Percentiles rank a stretch among this genome's conserved stretches.
Conservation (phyloP, 768 basidiomycete species). For the Sporobolomyces phaffii region DNA sequence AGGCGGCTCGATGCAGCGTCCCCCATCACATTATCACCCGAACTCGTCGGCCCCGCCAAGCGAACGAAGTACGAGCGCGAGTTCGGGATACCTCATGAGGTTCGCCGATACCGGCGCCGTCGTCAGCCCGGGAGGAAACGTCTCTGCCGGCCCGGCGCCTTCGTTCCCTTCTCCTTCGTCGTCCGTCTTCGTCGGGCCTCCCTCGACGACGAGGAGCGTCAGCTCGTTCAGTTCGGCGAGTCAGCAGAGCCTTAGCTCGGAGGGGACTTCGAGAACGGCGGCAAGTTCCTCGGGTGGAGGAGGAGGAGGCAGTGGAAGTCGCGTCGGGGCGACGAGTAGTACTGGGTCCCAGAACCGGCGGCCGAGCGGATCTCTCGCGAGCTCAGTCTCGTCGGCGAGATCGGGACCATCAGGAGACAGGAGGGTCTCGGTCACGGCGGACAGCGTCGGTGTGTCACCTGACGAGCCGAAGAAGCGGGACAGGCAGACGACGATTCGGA, state of each 20-base stretch:
- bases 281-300: conserved; percentile 9
- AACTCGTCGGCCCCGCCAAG: background rate
- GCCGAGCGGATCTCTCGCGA: conserved; percentile 3
- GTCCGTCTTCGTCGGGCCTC: background rate
- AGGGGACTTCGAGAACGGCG: conserved; percentile 2
- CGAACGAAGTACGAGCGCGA: background rate
- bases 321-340: no score
- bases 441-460: background rate
- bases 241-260: conserved; percentile 10
- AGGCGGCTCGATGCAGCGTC: conserved; percentile 6
- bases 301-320: background rate
- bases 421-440: background rate
- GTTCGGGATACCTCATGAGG: conserved; percentile 31
- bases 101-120: conserved; percentile 29
- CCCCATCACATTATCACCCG: background rate
- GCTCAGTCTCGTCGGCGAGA: background rate
- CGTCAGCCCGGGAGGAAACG: conserved; percentile 15
- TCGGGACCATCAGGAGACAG: background rate
- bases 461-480: background rate
- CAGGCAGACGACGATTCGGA: conserved; percentile 18
- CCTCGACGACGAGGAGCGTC: background rate
- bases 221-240: conserved; percentile 9
- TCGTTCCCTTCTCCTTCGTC: conserved; percentile 7
- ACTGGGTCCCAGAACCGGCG: background rate
- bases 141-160: background rate